A percentile compares a stretch with the other conserved stretches of the same genome.
Conservation (phyloP, 306 rosid species). For the Vigna angularis region DNA sequence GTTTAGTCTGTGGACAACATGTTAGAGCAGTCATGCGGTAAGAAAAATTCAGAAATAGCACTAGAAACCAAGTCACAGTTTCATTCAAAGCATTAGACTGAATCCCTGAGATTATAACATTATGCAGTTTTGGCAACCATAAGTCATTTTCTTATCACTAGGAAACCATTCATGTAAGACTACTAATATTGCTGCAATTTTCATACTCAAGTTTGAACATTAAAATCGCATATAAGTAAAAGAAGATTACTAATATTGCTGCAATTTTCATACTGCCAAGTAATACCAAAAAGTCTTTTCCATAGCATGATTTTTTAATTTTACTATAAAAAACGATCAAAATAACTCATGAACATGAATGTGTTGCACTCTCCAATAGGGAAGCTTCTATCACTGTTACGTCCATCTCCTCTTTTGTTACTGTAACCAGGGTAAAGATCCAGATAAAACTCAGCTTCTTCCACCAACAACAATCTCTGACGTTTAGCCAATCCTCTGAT, state of each 20-base stretch:
- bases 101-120: not conserved
- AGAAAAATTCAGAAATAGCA: too few species aligned
- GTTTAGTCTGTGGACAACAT: slow-evolving; percentile 13
- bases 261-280: not conserved
- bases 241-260: not conserved
- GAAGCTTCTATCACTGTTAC: not conserved
- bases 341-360: not conserved
- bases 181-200: too few species aligned
- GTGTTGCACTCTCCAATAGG: slow-evolving; percentile 35
- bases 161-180: too few species aligned
- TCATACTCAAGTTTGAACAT: not conserved
- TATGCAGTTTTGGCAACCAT: too few species aligned
- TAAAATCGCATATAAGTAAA: not conserved
- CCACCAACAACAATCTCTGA: not conserved
- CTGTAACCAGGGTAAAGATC: slow-evolving; percentile 32
- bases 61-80: not conserved
- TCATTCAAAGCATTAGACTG: not conserved
- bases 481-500: slow-evolving; percentile 33
- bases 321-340: not conserved
- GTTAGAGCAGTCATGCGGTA: not conserved
- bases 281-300: not conserved
- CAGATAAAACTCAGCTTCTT: not conserved
- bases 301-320: not conserved
- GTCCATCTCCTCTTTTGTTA: slow-evolving; percentile 45
- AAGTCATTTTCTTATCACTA: too few species aligned